Percentiles rank a stretch among this genome's conserved stretches.
Conservation (phyloP, 2,329 filamentous ascomycete genomes). For the Cordyceps tenuipes region DNA sequence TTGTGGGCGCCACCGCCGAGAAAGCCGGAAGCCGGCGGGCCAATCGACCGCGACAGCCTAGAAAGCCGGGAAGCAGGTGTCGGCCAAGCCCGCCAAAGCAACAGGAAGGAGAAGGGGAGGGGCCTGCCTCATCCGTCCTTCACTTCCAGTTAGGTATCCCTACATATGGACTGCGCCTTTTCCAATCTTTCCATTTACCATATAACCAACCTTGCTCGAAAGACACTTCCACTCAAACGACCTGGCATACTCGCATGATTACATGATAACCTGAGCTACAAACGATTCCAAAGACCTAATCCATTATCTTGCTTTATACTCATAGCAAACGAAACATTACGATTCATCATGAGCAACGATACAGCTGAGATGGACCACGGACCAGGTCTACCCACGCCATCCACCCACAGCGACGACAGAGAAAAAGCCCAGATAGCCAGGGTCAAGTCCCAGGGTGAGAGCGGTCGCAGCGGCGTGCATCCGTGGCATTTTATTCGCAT, state of each 20-base stretch:
- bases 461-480: constrained; percentile 36
- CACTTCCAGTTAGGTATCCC: not conserved
- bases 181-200: not conserved
- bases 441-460: constrained; percentile 31
- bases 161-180: not conserved
- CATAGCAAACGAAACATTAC: not conserved
- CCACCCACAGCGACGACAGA: constrained; percentile 18
- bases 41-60: no score
- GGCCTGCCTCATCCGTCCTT: not conserved
- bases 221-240: no score
- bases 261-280: not conserved
- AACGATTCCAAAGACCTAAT: not conserved
- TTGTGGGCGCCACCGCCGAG: no score
- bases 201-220: not conserved
- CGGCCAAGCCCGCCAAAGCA: no score
- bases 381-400: constrained; percentile 21
- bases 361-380: not conserved
- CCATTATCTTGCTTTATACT: no score
- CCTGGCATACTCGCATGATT: not conserved
- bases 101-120: no score
- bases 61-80: no score
- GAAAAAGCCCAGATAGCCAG: constrained; percentile 2
- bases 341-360: not conserved
- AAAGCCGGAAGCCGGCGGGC: no score
- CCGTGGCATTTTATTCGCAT: constrained; percentile 36